Evolutionary conservation across 1,139 yeast species (phyloP), one percentile per base, ranked within the genome.

Genomic region (Taiozyma sp.): DNA sequence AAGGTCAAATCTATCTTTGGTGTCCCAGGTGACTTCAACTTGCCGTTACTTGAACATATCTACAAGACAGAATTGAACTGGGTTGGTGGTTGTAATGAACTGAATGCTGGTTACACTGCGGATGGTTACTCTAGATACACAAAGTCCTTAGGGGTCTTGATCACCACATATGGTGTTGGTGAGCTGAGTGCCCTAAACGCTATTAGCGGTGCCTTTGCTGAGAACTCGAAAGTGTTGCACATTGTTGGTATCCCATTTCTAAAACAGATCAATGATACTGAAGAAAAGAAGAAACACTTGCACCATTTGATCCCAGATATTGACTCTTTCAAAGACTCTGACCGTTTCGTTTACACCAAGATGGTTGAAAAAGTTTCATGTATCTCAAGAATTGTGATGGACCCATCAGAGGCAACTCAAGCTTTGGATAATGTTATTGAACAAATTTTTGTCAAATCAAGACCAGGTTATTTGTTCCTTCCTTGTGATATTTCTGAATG

Each of bases 401-500:
- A 75, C 54, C 75, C 81, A 32, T 67, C 71, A 3, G 66, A 70
- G 12, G 84, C 82, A 1, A 72, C 81, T 28, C 71, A 71, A 32
- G 77, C 80, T 62, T 75, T 90, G 51, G 97, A 90, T 65, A 71
- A 71, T 30, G 88, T 88, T 5, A 78, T 90, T 55, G 63, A 65
- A 44, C 73, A 77, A 34, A 81, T 88, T 34, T 71, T 80, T 57
- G 72, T 69, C 44, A 74, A 77, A 51, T 81, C 85, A 30, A 79
- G 85, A 64, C 97, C 97, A 1, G 96, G 96, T 8, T 89, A 86
- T 64, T 69, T 90, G 52, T 87, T 80, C 64, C 67, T 90, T 44
- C 97, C 97, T 3, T 73, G 79, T 43, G 92, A 89, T 63, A 68
- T 87, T 61, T 81, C 84, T 10, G 79, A 79, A 59, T 61, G 71